Conservation (phyloP, 495 filamentous ascomycete genomes). For the Hypoxylon intermedium region DNA sequence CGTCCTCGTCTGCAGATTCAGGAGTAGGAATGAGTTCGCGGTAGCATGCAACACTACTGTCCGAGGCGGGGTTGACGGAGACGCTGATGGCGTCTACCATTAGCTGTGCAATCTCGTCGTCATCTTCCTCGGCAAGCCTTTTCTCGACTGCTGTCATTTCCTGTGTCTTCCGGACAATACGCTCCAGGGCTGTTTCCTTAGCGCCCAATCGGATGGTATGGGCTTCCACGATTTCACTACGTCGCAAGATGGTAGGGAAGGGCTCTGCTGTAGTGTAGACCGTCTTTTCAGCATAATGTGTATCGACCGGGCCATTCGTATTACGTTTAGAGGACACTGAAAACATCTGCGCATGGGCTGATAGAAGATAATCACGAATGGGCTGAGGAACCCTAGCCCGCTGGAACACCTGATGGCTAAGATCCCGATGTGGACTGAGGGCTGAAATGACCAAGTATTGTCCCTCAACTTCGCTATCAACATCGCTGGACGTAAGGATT, state of each 20-base stretch:
- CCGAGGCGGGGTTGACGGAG: constrained; percentile 70
- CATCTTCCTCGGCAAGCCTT: constrained; percentile 75
- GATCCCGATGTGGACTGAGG: constrained; percentile 81
- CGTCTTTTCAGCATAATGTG: constrained; percentile 84
- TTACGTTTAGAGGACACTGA: constrained; percentile 73
- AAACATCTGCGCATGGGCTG: constrained; percentile 74
- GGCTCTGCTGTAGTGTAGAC: constrained; percentile 83
- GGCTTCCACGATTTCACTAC: constrained; percentile 81
- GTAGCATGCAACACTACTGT: constrained; percentile 77
- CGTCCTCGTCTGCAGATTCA: constrained; percentile 55
- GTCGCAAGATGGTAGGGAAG: constrained; percentile 89
- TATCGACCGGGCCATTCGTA: constrained; percentile 66
- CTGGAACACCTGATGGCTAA: constrained; percentile 86
- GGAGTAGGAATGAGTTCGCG: constrained; percentile 68
- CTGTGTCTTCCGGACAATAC: constrained; percentile 87
- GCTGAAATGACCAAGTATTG: constrained; percentile 88
- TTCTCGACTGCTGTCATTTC: constrained; percentile 80
- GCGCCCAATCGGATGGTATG: constrained; percentile 70
- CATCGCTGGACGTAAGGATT: constrained; percentile 72
- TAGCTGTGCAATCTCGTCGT: constrained; percentile 60
- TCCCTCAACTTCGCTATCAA: constrained; percentile 79
- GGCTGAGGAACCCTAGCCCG: constrained; percentile 80
- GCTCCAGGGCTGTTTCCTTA: constrained; percentile 86
- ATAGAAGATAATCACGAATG: constrained; percentile 83
- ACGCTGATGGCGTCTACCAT: constrained; percentile 77